phyloP scores from a whole-genome alignment of 768 basidiomycete genomes.

The Pleurotus pulmonarius region DNA sequence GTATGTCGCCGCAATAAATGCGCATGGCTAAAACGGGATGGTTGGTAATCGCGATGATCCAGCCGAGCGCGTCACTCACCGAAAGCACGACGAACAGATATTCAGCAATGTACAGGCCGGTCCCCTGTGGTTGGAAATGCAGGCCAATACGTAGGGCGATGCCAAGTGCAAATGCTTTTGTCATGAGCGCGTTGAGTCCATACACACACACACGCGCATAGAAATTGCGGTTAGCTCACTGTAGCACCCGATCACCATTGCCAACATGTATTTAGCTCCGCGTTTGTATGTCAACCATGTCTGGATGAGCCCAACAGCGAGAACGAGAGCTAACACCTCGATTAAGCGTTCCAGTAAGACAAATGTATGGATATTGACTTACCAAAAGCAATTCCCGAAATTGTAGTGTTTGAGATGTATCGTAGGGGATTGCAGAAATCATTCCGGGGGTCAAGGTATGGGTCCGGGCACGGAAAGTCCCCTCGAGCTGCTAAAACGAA shows the following conservation, averaged over 20 bases:
- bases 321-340: constrained; percentile 20
- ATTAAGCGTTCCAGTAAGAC: too few species aligned
- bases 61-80: constrained; percentile 25
- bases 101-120: constrained; percentile 49
- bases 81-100: constrained; percentile 61
- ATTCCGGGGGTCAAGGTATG: constrained; percentile 45
- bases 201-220: not conserved
- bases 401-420: constrained; percentile 52
- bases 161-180: constrained; percentile 52
- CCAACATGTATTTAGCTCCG: constrained; percentile 56
- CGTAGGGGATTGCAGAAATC: constrained; percentile 51
- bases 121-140: constrained; percentile 48
- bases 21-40: constrained; percentile 52
- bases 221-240: constrained; percentile 28
- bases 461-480: constrained; percentile 28
- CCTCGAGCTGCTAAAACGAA: not conserved
- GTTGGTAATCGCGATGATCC: not conserved
- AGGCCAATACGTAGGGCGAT: constrained; percentile 54
- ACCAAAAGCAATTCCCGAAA: constrained; percentile 50
- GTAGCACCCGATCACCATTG: constrained; percentile 59
- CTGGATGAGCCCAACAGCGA: constrained; percentile 40
- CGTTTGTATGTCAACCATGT: constrained; percentile 36
- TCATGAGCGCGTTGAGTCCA: not conserved
- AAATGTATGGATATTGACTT: constrained; percentile 7
- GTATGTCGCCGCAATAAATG: constrained; percentile 70